Conservation (phyloP, 2,329 filamentous ascomycete species). For the Pyrenophora tritici-repentis region DNA sequence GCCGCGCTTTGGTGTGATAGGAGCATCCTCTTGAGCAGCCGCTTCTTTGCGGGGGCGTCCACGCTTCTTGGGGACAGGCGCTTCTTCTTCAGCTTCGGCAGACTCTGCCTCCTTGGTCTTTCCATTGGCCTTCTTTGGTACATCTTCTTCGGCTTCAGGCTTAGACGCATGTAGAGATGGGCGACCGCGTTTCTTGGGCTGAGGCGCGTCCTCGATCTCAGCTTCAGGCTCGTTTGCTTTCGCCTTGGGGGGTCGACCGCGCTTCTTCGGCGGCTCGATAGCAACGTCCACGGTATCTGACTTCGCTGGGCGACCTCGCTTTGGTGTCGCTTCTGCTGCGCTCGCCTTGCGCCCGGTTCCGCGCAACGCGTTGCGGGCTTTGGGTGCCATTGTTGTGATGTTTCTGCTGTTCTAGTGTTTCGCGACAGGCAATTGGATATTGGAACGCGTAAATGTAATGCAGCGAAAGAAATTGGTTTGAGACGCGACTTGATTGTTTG, state of each 20-base stretch:
- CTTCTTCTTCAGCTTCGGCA: slow-evolving; percentile 7
- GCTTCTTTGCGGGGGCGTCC: slow-evolving; percentile 13
- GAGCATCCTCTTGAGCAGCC: slow-evolving; percentile 2
- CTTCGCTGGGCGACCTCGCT: slow-evolving; percentile 27
- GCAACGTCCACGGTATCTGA: neutral
- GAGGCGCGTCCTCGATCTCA: slow-evolving; percentile 9
- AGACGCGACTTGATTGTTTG: neutral
- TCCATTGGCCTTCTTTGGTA: slow-evolving; percentile 16
- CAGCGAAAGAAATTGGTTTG: neutral
- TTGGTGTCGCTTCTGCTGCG: slow-evolving; percentile 10
- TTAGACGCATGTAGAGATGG: slow-evolving; percentile 12
- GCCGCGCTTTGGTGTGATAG: slow-evolving; percentile 16
- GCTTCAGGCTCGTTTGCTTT: slow-evolving; percentile 6
- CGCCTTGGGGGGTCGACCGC: slow-evolving; percentile 27
- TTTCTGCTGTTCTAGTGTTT: neutral
- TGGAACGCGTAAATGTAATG: neutral
- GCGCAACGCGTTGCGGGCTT: slow-evolving; percentile 11
- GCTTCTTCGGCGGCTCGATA: slow-evolving; percentile 24
- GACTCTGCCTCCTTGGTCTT: slow-evolving; percentile 4
- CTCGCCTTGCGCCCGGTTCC: slow-evolving; percentile 19
- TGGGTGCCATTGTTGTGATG: slow-evolving; percentile 20
- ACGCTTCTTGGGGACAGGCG: slow-evolving; percentile 17
- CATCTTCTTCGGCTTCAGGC: slow-evolving; percentile 2
- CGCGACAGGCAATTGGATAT: neutral
- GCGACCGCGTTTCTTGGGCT: slow-evolving; percentile 22